Evolutionary conservation across 768 basidiomycete species (phyloP), one percentile per base, ranked within the genome.

Genomic region (Pleurotus giganteus): DNA sequence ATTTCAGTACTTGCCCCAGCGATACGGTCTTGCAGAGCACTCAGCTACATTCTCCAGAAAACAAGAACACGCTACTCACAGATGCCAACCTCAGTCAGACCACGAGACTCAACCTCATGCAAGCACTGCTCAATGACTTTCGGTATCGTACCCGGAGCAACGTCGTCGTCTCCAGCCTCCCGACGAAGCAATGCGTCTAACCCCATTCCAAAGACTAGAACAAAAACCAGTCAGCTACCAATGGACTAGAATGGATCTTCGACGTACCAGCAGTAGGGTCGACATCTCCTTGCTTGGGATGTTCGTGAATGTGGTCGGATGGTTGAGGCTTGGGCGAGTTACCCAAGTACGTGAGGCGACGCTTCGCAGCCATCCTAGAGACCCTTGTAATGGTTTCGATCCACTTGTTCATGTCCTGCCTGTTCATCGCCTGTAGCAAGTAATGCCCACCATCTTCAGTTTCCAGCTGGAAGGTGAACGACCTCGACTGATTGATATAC

Each of bases 401-500:
- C 92, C 92, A 94, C 61, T 78, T 84, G 52, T 66, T 73, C 84
- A 91, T 85, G 60, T 92, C 91, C 34, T 77, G 75, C 65, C 79
- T 83, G 61, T 79, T 84, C 31, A 81, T 68, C 1, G 89, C 86
- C 66, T 94, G 92, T 13, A 94, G 70, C 29, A 92, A 67, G 62
- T 91, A 91, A 62, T 86, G 86, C 0, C 89, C 91, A 6, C 92
- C 92, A 63, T 94, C 91, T 65, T 94, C 92, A 0, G 91, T 89
- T 62, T 89, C 84, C 41, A 94, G 75, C 63, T 88, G 83, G 75
- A 94, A 90, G 46, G 83, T 85, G 66, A 84, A 94, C 44, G 91
- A 89, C 43, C 91, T 79, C 58, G 91, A 87, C 65, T 87, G 86
- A 64, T 91, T 91, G 70, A 85, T 81, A 60, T 88, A 85, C 58